These are phyloP conservation scores for Clausena lansium DNA, from an alignment of 345 rosid genomes.

Conservation along the genomic window DNA sequence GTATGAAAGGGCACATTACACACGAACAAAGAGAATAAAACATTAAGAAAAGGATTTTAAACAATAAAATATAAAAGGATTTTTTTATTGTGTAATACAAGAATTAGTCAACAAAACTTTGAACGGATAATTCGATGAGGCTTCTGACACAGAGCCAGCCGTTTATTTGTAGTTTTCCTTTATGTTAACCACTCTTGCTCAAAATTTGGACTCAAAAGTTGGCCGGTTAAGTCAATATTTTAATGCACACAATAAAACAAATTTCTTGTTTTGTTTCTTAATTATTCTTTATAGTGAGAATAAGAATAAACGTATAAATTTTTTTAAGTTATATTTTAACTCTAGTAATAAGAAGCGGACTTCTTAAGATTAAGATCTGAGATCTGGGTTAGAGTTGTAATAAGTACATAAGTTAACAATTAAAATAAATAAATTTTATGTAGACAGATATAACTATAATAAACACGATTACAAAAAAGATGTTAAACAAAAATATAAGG, in stretches of 20 bases:
- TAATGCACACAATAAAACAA: not conserved
- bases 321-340: no score
- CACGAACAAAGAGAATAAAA: not conserved
- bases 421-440: no score
- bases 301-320: no score
- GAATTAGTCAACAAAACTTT: not conserved
- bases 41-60: not conserved
- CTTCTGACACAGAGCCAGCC: conserved; percentile 1
- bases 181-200: not conserved
- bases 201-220: no score
- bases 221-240: not conserved
- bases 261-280: not conserved
- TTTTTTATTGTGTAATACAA: not conserved
- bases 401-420: no score
- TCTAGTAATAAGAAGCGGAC: no score
- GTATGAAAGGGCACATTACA: not conserved
- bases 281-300: not conserved
- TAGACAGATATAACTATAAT: no score
- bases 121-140: not conserved
- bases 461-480: no score
- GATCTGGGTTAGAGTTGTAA: no score
- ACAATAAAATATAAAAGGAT: not conserved
- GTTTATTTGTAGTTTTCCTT: not conserved
- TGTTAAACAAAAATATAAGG: no score
- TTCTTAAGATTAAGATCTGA: no score